Conservation (phyloP, 2,329 filamentous ascomycete genomes). For the Pseudogymnoascus sp. region DNA sequence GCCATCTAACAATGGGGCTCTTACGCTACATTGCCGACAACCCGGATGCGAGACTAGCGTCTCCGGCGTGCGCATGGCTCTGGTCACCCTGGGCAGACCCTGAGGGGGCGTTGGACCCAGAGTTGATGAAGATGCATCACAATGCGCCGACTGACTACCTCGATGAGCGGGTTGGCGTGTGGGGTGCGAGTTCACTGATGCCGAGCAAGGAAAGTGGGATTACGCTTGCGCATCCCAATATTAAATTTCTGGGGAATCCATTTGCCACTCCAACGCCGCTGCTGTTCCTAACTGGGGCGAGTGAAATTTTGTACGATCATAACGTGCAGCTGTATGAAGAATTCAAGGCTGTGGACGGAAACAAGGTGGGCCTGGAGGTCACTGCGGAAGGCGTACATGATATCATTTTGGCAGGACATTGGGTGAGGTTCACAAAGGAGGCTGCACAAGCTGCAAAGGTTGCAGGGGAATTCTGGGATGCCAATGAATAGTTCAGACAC, state of each 20-base stretch:
- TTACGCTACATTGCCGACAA: constrained; percentile 40
- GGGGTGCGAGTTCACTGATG: constrained; percentile 35
- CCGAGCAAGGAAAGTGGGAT: constrained; percentile 19
- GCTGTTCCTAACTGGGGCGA: constrained; percentile 35
- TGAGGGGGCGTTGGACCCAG: constrained; percentile 24
- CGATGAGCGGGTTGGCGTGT: constrained; percentile 30
- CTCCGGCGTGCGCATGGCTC: constrained; percentile 33
- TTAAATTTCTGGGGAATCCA: constrained; percentile 31
- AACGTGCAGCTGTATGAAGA: constrained; percentile 31
- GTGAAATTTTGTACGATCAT: constrained; percentile 37
- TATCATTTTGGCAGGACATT: constrained; percentile 34
- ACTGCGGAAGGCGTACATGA: constrained; percentile 39
- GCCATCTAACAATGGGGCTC: constrained; percentile 37
- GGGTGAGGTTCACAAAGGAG: constrained; percentile 37
- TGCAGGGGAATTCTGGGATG: constrained; percentile 11
- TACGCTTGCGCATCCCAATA: constrained; percentile 31
- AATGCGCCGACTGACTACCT: constrained; percentile 36
- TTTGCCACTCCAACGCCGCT: constrained; percentile 35
- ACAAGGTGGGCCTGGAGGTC: constrained; percentile 35
- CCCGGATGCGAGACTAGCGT: constrained; percentile 25
- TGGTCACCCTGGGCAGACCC: constrained; percentile 40
- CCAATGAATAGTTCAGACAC: background rate
- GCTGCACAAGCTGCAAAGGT: constrained; percentile 16
- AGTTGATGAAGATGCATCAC: background rate
- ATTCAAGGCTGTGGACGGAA: constrained; percentile 33